Evolutionary conservation across 2,329 filamentous ascomycete species (phyloP).

Genomic region (Penicillium sp.): DNA sequence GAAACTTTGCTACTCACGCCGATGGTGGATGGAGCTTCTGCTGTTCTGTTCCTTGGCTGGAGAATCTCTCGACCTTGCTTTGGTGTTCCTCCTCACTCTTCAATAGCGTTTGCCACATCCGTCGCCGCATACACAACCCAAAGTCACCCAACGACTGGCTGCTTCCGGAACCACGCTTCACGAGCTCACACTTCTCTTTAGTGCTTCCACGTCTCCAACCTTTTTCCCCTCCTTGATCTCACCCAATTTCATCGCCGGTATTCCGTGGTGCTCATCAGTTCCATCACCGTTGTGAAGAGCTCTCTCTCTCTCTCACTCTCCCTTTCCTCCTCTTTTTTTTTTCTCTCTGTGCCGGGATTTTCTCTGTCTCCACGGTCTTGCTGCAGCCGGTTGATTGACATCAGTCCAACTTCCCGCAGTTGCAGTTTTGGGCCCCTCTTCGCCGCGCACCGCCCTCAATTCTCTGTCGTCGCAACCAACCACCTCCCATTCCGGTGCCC

Average conservation of each 20-base stretch:
- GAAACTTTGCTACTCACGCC: not conserved
- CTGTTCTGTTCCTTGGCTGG: not conserved
- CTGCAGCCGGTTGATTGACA: no score
- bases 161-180: conserved; percentile 17
- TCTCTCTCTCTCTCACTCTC: not conserved
- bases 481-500: conserved; percentile 19
- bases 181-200: not conserved
- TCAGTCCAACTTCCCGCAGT: no score
- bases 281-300: not conserved
- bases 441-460: conserved; percentile 6
- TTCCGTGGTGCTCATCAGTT: not conserved
- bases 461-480: conserved; percentile 10
- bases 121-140: conserved; percentile 5
- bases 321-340: not conserved
- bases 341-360: no score
- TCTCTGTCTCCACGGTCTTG: no score
- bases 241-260: not conserved
- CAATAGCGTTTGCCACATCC: conserved; percentile 21
- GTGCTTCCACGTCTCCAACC: not conserved
- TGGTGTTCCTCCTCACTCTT: conserved; percentile 1
- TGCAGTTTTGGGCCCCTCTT: not conserved
- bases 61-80: not conserved
- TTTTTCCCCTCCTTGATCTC: not conserved
- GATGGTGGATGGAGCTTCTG: not conserved
- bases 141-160: conserved; percentile 10